Evolutionary conservation across 257 asterid species (phyloP).

Genomic region (Nemophila menziesii): DNA sequence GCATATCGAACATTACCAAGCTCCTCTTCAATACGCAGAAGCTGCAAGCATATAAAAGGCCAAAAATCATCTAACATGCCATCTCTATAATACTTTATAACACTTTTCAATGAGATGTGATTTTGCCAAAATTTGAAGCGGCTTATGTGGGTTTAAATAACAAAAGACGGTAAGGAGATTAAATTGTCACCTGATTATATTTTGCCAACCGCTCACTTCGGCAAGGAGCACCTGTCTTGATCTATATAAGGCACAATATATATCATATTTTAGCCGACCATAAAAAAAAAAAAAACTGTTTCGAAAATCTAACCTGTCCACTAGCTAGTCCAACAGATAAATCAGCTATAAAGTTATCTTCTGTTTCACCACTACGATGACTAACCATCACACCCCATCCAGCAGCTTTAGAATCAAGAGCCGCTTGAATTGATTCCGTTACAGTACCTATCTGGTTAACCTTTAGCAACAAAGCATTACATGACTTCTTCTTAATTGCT

Average conservation of each 20-base stretch:
- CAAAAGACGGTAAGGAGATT: background rate
- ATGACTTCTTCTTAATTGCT: slow-evolving; percentile 79
- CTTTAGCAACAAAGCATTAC: slow-evolving; percentile 90
- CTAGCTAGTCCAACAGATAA: slow-evolving; percentile 93
- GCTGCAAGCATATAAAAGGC: slow-evolving; percentile 31
- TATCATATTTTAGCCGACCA: background rate
- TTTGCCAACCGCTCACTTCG: slow-evolving; percentile 95
- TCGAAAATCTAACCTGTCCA: slow-evolving; percentile 55
- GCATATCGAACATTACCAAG: slow-evolving; percentile 90
- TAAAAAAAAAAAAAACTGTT: background rate
- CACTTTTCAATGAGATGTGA: background rate
- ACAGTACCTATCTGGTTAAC: slow-evolving; percentile 96
- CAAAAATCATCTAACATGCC: too few species aligned
- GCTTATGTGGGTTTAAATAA: background rate
- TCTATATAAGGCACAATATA: slow-evolving; percentile 28
- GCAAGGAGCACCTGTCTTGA: slow-evolving; percentile 99
- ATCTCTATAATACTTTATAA: too few species aligned
- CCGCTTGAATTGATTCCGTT: slow-evolving; percentile 97
- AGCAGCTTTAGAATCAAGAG: slow-evolving; percentile 94
- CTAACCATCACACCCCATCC: slow-evolving; percentile 99
- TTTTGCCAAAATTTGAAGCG: background rate
- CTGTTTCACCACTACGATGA: slow-evolving; percentile 99
- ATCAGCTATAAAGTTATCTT: slow-evolving; percentile 96
- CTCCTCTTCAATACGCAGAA: slow-evolving; percentile 93
- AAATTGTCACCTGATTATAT: slow-evolving; percentile 67